Evolutionary conservation across 306 rosid genomes (phyloP).

Genomic region (Canavalia gladiata): DNA sequence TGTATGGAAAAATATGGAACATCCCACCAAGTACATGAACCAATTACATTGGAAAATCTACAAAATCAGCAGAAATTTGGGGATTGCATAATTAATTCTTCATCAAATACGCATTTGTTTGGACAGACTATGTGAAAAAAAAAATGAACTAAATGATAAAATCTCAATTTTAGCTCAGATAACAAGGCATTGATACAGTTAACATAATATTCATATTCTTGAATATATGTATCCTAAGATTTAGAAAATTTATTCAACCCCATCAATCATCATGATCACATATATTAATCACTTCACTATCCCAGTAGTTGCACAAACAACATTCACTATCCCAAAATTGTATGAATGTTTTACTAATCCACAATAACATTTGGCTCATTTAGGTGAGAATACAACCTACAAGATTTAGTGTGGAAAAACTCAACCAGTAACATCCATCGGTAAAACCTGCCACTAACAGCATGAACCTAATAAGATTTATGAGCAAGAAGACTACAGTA

Average conservation of each 20-base stretch:
- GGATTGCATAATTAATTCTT: background rate
- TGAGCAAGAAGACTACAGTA: background rate
- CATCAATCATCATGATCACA: background rate
- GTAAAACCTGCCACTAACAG: constrained; percentile 20
- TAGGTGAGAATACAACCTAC: constrained; percentile 27
- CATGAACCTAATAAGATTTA: background rate
- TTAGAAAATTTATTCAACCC: constrained; percentile 13
- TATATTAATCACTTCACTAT: constrained; percentile 11
- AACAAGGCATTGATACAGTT: background rate
- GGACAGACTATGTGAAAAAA: background rate
- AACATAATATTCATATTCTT: constrained; percentile 18
- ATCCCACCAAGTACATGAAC: background rate
- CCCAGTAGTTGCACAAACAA: background rate
- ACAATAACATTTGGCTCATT: background rate
- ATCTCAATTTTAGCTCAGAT: background rate
- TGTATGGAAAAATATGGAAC: constrained; percentile 28
- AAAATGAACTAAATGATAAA: background rate
- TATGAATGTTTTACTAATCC: constrained; percentile 13
- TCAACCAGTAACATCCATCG: background rate
- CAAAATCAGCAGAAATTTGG: constrained; percentile 9
- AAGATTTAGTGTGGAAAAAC: background rate
- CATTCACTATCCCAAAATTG: constrained; percentile 2
- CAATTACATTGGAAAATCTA: constrained; percentile 21
- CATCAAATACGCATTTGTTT: constrained; percentile 9
- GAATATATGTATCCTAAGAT: background rate